Evolutionary conservation across 2,329 filamentous ascomycete species (phyloP).

Genomic region (Ophiocordyceps camponoti-saundersi): DNA sequence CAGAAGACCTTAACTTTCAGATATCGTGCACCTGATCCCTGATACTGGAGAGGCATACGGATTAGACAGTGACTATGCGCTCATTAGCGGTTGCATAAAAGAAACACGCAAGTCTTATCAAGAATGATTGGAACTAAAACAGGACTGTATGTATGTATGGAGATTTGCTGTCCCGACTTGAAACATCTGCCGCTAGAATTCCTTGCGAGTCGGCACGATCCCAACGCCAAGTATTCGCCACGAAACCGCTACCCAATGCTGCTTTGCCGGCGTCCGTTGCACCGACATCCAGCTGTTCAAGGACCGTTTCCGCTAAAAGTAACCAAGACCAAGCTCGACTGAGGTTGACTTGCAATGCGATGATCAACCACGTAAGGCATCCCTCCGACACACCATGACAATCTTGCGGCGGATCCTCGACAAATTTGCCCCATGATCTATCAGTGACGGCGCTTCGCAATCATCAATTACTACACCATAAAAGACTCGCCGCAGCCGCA

Average conservation of each 20-base stretch:
- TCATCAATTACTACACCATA: constrained; percentile 44
- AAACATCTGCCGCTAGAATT: not conserved
- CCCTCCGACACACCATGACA: too few relatives aligned
- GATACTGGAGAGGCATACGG: too few relatives aligned
- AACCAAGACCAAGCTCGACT: not conserved
- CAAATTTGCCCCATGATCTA: not conserved
- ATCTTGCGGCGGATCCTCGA: too few relatives aligned
- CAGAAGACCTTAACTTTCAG: too few relatives aligned
- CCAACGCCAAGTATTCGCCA: not conserved
- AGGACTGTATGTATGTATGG: too few relatives aligned
- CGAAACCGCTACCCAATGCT: not conserved
- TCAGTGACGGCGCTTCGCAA: not conserved
- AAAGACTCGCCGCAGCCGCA: constrained; percentile 96
- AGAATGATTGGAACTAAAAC: too few relatives aligned
- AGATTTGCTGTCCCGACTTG: too few relatives aligned
- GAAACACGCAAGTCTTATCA: too few relatives aligned
- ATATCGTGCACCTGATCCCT: too few relatives aligned
- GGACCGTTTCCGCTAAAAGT: not conserved
- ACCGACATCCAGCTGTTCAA: not conserved
- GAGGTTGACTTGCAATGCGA: not conserved
- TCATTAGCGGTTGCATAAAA: too few relatives aligned
- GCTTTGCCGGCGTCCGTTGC: not conserved
- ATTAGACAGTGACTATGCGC: too few relatives aligned
- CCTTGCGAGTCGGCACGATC: not conserved
- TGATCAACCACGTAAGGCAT: not conserved